Conservation (phyloP, 2,329 filamentous ascomycete genomes). For the Blumeriella jaapii region DNA sequence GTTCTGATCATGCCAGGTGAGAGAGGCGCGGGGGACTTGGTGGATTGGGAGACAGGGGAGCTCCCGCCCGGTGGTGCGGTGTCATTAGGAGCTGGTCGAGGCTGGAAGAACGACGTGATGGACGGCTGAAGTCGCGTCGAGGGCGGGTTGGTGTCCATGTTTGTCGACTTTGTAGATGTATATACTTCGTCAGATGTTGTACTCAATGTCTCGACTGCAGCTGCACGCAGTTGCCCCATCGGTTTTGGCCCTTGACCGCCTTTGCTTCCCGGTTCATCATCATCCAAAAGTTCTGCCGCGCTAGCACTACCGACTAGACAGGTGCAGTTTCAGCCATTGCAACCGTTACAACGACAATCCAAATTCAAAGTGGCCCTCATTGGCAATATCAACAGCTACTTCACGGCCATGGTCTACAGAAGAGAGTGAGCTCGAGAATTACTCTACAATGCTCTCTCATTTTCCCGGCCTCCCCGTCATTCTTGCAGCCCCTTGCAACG, state of each 20-base stretch:
- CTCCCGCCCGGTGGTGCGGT: slow-evolving; percentile 31
- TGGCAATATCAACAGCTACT: slow-evolving; percentile 10
- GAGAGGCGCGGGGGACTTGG: neutral
- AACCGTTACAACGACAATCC: too few species aligned
- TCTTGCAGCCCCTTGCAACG: slow-evolving; percentile 15
- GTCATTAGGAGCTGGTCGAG: slow-evolving; percentile 35
- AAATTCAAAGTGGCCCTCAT: too few species aligned
- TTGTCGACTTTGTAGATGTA: too few species aligned
- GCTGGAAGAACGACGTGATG: slow-evolving; percentile 52
- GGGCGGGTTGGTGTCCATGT: slow-evolving; percentile 13
- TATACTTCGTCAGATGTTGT: too few species aligned
- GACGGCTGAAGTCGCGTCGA: slow-evolving; percentile 34
- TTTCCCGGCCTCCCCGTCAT: slow-evolving; percentile 9
- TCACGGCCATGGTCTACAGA: too few species aligned
- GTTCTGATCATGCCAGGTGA: neutral
- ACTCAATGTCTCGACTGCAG: too few species aligned
- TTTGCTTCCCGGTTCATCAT: too few species aligned
- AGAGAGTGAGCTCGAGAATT: slow-evolving; percentile 3
- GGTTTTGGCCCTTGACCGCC: too few species aligned
- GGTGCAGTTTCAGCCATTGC: slow-evolving; percentile 23
- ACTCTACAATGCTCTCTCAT: slow-evolving; percentile 15
- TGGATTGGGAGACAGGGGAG: slow-evolving; percentile 7
- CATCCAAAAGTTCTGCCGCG: too few species aligned
- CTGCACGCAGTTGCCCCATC: too few species aligned
- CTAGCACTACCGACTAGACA: too few species aligned